Percentiles rank a stretch among this genome's conserved stretches.
Evolutionary conservation across 2,329 filamentous ascomycete species (phyloP).

Genomic region (Phoma sp.): DNA sequence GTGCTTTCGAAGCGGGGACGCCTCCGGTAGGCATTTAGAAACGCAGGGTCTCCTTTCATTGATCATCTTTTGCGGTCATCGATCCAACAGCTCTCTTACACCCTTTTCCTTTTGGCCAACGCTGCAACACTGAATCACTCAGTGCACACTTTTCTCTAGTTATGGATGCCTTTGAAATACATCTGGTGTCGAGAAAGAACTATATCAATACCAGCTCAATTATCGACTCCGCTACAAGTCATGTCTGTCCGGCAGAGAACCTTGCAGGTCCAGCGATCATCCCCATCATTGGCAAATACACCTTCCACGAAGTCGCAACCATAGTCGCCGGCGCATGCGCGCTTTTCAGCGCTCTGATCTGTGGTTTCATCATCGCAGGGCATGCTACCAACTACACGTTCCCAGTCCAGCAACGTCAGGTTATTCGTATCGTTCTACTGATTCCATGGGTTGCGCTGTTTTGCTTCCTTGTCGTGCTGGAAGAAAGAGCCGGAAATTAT

Average conservation of each 20-base stretch:
- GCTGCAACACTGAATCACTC: not conserved
- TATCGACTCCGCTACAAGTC: conserved; percentile 9
- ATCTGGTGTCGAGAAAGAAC: conserved; percentile 1
- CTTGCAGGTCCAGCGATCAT: conserved; percentile 23
- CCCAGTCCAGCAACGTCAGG: conserved; percentile 39
- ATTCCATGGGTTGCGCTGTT: conserved; percentile 38
- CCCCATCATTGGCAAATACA: conserved; percentile 29
- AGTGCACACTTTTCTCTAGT: not conserved
- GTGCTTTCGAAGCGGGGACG: not conserved
- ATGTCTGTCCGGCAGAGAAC: conserved; percentile 25
- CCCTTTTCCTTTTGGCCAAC: not conserved
- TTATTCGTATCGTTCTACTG: conserved; percentile 35
- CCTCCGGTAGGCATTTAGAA: conserved; percentile 5
- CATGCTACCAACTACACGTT: conserved; percentile 38
- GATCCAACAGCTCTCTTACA: not conserved
- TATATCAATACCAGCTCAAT: conserved; percentile 5
- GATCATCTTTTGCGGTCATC: not conserved
- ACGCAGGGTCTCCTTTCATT: not conserved
- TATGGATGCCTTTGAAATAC: conserved; percentile 1
- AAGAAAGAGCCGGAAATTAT: conserved; percentile 27
- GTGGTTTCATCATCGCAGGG: conserved; percentile 21
- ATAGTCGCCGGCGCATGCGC: conserved; percentile 31
- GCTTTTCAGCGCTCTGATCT: conserved; percentile 25
- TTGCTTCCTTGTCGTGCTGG: conserved; percentile 32
- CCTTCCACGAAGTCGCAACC: conserved; percentile 34